Conservation (phyloP, 2,329 filamentous ascomycete genomes). For the Apiospora pterosperma region DNA sequence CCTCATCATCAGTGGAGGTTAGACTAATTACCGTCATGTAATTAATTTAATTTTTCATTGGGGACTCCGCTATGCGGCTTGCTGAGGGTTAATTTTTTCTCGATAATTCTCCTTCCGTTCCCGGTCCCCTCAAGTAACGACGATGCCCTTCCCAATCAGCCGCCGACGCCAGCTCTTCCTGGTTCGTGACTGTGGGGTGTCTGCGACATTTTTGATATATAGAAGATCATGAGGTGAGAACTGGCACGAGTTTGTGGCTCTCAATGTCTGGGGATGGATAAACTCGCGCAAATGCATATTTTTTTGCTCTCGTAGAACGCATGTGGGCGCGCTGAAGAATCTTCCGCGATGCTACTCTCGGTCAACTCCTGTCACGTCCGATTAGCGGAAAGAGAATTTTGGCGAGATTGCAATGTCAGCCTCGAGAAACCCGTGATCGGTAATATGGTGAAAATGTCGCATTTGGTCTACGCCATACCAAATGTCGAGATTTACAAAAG, state of each 20-base stretch:
- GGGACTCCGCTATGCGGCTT: constrained; percentile 32
- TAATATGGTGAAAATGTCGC: neutral
- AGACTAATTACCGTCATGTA: constrained; percentile 34
- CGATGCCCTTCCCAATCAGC: constrained; percentile 30
- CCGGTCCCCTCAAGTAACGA: constrained; percentile 30
- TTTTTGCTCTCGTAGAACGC: neutral
- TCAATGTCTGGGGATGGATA: neutral
- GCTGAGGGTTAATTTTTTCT: constrained; percentile 31
- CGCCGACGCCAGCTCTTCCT: constrained; percentile 31
- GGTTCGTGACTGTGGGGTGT: constrained; percentile 34
- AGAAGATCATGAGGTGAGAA: neutral
- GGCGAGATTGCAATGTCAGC: no score
- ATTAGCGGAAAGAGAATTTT: no score
- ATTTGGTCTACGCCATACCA: no score
- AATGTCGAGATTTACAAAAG: neutral
- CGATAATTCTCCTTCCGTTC: constrained; percentile 34
- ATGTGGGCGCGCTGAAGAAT: neutral
- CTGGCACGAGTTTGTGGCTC: neutral
- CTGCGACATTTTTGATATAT: constrained; percentile 23
- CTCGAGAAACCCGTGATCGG: neutral
- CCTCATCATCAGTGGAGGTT: constrained; percentile 34
- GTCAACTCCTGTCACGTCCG: no score
- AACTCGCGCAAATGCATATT: no score
- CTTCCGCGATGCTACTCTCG: no score
- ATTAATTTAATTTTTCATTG: constrained; percentile 27